phyloP scores from a whole-genome alignment of 768 basidiomycete species.

The Terana coerulea region DNA sequence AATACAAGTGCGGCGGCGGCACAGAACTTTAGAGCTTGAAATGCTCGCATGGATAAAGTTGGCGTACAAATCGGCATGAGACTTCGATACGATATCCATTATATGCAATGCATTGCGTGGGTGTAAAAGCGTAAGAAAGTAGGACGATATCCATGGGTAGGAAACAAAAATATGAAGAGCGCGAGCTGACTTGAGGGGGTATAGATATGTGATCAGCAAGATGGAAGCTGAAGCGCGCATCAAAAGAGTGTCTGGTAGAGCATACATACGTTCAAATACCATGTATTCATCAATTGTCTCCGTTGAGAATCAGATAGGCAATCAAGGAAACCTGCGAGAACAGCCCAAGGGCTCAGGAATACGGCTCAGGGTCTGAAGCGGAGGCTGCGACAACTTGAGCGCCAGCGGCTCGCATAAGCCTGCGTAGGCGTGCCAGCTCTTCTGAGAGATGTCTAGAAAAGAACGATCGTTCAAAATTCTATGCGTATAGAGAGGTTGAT shows the following conservation, averaged over 20 bases:
- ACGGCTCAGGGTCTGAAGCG: too few species aligned
- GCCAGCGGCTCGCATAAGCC: constrained; percentile 57
- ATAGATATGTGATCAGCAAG: neutral
- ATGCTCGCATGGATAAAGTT: too few species aligned
- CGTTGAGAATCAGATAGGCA: too few species aligned
- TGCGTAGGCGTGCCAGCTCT: constrained; percentile 64
- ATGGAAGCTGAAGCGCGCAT: neutral
- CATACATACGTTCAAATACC: constrained; percentile 5
- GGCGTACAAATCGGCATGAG: too few species aligned
- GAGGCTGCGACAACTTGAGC: too few species aligned
- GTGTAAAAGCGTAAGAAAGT: neutral
- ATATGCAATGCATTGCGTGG: neutral
- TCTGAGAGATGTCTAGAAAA: constrained; percentile 47
- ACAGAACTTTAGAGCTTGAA: too few species aligned
- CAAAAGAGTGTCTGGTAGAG: neutral
- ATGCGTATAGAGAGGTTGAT: too few species aligned
- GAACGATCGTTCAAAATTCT: constrained; percentile 6
- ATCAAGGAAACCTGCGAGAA: too few species aligned
- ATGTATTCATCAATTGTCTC: too few species aligned
- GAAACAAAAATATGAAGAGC: neutral
- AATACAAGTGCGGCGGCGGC: too few species aligned
- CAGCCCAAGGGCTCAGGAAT: too few species aligned
- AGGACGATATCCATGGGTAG: neutral
- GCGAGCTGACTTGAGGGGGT: constrained; percentile 3
- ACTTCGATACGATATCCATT: neutral